phyloP scores from a whole-genome alignment of 768 basidiomycete species.

The Gymnopilus junonius region DNA sequence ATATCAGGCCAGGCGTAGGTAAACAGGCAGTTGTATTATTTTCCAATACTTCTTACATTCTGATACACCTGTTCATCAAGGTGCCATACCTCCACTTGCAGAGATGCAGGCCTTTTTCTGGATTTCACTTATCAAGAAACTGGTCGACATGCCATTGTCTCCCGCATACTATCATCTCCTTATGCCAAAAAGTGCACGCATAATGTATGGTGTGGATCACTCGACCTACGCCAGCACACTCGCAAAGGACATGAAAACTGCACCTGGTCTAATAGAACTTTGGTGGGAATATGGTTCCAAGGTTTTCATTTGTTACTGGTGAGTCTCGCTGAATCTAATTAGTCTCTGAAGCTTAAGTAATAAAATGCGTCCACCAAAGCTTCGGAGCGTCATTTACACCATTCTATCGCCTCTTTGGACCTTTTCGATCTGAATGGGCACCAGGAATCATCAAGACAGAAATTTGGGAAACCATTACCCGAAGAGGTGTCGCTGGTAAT shows the following conservation, averaged over 20 bases:
- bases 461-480: slow-evolving; percentile 62
- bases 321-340: slow-evolving; percentile 16
- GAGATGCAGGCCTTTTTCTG: slow-evolving; percentile 66
- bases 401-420: slow-evolving; percentile 62
- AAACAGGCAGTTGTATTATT: slow-evolving; percentile 10
- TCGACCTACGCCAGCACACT: slow-evolving; percentile 59
- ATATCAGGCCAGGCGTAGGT: slow-evolving; percentile 63
- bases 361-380: slow-evolving; percentile 28
- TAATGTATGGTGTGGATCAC: slow-evolving; percentile 66
- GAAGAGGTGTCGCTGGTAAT: slow-evolving; percentile 59
- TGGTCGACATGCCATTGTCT: slow-evolving; percentile 45
- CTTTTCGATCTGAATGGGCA: slow-evolving; percentile 46
- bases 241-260: slow-evolving; percentile 59
- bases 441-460: slow-evolving; percentile 54
- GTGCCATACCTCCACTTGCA: slow-evolving; percentile 61
- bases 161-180: slow-evolving; percentile 59
- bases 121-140: slow-evolving; percentile 51
- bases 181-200: slow-evolving; percentile 51
- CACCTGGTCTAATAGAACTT: slow-evolving; percentile 51
- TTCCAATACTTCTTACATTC: not conserved
- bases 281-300: slow-evolving; percentile 54
- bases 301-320: slow-evolving; percentile 59
- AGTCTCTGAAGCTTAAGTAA: not conserved
- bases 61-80: slow-evolving; percentile 29
- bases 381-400: slow-evolving; percentile 64